Evolutionary conservation across 164 flowering plant genomes (phyloP).

Genomic region (Chimonanthus praecox): DNA sequence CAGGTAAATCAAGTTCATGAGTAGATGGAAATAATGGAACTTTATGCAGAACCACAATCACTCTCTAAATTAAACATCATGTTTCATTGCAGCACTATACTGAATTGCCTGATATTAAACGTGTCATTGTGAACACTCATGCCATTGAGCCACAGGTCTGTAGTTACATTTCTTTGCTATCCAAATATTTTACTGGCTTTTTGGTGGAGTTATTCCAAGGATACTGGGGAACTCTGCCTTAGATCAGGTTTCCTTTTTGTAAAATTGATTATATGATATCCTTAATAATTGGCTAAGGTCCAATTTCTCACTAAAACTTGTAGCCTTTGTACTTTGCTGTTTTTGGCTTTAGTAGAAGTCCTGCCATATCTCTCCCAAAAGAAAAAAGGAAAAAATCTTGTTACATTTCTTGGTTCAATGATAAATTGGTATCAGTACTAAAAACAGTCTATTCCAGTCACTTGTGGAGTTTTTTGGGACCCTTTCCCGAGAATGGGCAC

Average conservation of each 20-base stretch:
- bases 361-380: too few species aligned
- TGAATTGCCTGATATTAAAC: conserved; percentile 93
- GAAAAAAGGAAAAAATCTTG: neutral
- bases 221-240: too few species aligned
- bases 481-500: conserved; percentile 95
- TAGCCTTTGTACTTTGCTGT: too few species aligned
- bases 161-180: neutral
- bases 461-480: conserved; percentile 99
- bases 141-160: conserved; percentile 98
- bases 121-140: conserved; percentile 98
- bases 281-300: too few species aligned
- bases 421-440: conserved; percentile 9
- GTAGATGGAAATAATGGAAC: neutral
- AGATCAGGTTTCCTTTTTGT: too few species aligned
- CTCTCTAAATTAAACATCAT: conserved; percentile 1
- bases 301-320: too few species aligned
- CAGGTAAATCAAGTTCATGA: conserved; percentile 38
- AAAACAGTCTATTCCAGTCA: conserved; percentile 46
- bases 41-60: neutral
- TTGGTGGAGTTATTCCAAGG: too few species aligned
- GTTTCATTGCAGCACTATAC: conserved; percentile 75
- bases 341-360: too few species aligned
- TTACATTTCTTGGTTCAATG: neutral
- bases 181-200: too few species aligned
- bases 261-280: too few species aligned